phyloP scores from a whole-genome alignment of 2,329 filamentous ascomycete species.

The Colletotrichum filicis region DNA sequence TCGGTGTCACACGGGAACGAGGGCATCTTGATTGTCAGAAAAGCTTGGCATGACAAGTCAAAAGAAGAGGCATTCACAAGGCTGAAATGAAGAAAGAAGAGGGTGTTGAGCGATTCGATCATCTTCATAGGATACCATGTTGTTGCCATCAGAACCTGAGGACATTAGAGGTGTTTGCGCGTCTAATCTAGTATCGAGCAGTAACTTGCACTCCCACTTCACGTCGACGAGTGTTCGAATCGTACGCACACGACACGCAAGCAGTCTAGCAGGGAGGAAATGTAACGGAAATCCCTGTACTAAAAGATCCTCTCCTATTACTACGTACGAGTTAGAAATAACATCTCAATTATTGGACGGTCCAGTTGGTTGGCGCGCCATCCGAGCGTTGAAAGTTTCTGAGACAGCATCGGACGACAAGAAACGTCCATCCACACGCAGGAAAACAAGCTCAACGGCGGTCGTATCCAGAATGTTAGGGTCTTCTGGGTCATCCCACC shows the following conservation, averaged over 20 bases:
- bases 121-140: neutral
- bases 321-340: neutral
- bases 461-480: neutral
- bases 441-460: neutral
- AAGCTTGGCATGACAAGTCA: slow-evolving; percentile 14
- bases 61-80: neutral
- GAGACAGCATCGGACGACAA: slow-evolving; percentile 4
- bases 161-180: neutral
- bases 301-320: neutral
- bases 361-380: neutral
- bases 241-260: neutral
- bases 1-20: neutral
- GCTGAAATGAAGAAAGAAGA: neutral
- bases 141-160: neutral
- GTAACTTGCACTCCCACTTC: neutral
- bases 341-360: neutral
- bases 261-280: too few species aligned
- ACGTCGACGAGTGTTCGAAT: neutral
- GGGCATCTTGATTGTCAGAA: slow-evolving; percentile 8
- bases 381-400: slow-evolving; percentile 12
- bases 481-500: neutral
- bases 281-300: neutral
- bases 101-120: neutral
- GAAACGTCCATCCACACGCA: neutral
- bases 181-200: neutral